Evolutionary conservation across 2,329 filamentous ascomycete species (phyloP).

Genomic region (Didymella glomerata): DNA sequence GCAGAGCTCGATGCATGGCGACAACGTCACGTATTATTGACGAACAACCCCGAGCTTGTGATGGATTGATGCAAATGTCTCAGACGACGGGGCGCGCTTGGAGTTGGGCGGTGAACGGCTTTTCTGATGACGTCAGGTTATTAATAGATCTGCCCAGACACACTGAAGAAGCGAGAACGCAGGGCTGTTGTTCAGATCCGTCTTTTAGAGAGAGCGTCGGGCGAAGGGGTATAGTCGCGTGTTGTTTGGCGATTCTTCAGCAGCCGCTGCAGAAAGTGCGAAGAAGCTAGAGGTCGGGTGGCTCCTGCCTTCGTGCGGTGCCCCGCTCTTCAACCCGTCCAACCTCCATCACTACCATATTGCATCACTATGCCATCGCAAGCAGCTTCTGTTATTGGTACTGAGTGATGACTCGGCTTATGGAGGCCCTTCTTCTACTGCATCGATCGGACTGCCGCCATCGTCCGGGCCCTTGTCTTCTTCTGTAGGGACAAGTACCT

Average conservation of each 20-base stretch:
- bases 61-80: not conserved
- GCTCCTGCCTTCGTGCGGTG: not conserved
- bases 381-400: not conserved
- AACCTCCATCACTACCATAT: not conserved
- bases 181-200: too few species aligned
- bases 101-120: not conserved
- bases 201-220: not conserved
- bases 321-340: not conserved
- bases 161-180: not conserved
- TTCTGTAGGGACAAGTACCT: not conserved
- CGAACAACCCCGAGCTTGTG: not conserved
- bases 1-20: constrained; percentile 2
- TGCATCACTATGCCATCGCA: not conserved
- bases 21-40: not conserved
- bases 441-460: not conserved
- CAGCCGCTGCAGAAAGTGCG: not conserved
- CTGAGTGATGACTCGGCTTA: not conserved
- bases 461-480: not conserved
- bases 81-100: not conserved
- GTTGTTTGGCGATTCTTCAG: not conserved
- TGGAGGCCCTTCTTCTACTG: not conserved
- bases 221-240: not conserved
- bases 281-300: not conserved
- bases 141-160: not conserved
- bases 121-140: not conserved